Evolutionary conservation across 371 early-diverging fungal genomes (phyloP).

Genomic region (Nematocida sp.): DNA sequence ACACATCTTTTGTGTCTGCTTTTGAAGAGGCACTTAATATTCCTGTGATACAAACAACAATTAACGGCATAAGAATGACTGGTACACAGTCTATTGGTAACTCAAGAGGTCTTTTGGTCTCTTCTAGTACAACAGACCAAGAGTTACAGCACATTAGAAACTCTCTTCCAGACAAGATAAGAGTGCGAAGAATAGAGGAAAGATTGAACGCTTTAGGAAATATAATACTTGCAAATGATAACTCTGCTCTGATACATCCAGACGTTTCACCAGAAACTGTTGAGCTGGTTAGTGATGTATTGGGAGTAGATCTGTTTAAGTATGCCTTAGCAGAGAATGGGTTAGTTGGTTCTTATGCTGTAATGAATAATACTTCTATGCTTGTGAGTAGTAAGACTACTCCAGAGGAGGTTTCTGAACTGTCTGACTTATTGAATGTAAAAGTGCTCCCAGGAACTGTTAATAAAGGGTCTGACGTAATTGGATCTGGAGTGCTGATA

Average conservation of each 20-base stretch:
- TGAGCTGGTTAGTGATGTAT: constrained; percentile 92
- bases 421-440: constrained; percentile 90
- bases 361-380: constrained; percentile 94
- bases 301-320: constrained; percentile 94
- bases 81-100: constrained; percentile 92
- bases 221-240: constrained; percentile 98
- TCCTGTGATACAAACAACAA: constrained; percentile 95
- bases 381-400: constrained; percentile 90
- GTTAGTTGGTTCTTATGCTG: constrained; percentile 93
- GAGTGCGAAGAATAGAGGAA: constrained; percentile 93
- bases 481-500: constrained; percentile 94
- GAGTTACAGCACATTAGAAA: constrained; percentile 96
- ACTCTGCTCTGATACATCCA: constrained; percentile 95
- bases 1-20: constrained; percentile 70
- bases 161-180: constrained; percentile 87
- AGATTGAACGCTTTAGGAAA: constrained; percentile 96
- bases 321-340: constrained; percentile 95
- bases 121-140: constrained; percentile 94
- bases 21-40: constrained; percentile 83
- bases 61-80: constrained; percentile 92
- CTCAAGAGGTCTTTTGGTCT: constrained; percentile 89
- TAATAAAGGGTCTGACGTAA: constrained; percentile 93
- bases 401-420: constrained; percentile 91
- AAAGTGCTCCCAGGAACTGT: constrained; percentile 98
- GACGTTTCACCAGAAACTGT: constrained; percentile 87